Conservation (phyloP, 1,284 basidiomycete genomes). For the Irpex sp. region DNA sequence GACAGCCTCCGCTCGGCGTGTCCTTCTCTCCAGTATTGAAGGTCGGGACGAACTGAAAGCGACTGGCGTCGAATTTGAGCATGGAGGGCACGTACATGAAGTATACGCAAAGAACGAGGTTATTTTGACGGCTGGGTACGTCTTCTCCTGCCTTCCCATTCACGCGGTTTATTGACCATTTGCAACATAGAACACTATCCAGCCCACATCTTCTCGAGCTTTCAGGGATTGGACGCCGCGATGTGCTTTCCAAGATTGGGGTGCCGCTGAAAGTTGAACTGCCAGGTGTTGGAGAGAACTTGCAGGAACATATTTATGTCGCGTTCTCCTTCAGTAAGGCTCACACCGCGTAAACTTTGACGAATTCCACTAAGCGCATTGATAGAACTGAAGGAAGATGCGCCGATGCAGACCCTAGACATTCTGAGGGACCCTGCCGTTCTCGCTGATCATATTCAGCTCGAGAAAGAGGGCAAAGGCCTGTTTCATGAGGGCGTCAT, state of each 20-base stretch:
- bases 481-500: slow-evolving; percentile 18
- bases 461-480: slow-evolving; percentile 18
- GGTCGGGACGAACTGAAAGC: slow-evolving; percentile 19
- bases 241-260: slow-evolving; percentile 36
- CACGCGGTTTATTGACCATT: background rate
- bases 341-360: background rate
- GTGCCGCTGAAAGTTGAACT: slow-evolving; percentile 33
- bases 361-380: background rate
- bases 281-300: slow-evolving; percentile 42
- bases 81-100: slow-evolving; percentile 21
- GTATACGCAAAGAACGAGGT: slow-evolving; percentile 32
- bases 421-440: slow-evolving; percentile 17
- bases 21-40: slow-evolving; percentile 16
- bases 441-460: slow-evolving; percentile 18
- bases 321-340: slow-evolving; percentile 10
- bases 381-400: slow-evolving; percentile 20
- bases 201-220: slow-evolving; percentile 47
- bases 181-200: slow-evolving; percentile 26
- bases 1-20: slow-evolving; percentile 20
- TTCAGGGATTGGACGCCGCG: slow-evolving; percentile 43
- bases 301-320: slow-evolving; percentile 42
- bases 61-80: slow-evolving; percentile 33
- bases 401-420: slow-evolving; percentile 21
- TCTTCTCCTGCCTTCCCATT: background rate
- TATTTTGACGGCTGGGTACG: slow-evolving; percentile 32